phyloP scores from a whole-genome alignment of 306 rosid species.

The Neltuma alba region DNA sequence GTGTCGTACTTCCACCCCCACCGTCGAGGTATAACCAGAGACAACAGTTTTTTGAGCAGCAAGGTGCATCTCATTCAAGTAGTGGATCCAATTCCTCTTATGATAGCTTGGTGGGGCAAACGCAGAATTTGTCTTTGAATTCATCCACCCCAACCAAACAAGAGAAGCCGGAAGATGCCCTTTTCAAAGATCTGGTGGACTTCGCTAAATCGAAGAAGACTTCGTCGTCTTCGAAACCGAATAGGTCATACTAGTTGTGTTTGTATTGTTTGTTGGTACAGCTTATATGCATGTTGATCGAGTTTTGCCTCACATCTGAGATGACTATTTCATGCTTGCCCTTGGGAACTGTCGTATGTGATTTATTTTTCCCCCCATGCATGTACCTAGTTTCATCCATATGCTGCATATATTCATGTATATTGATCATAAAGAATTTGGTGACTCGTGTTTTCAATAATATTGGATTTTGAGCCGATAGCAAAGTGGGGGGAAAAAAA shows the following conservation, averaged over 20 bases:
- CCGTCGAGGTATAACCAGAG: slow-evolving; percentile 64
- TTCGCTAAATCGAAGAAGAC: slow-evolving; percentile 74
- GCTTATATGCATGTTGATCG: slow-evolving; percentile 34
- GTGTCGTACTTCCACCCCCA: slow-evolving; percentile 65
- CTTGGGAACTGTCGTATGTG: slow-evolving; percentile 38
- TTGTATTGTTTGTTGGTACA: slow-evolving; percentile 33
- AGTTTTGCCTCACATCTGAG: slow-evolving; percentile 32
- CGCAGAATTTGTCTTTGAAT: slow-evolving; percentile 61
- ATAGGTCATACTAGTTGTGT: slow-evolving; percentile 46
- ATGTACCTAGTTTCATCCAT: slow-evolving; percentile 36
- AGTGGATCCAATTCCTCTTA: slow-evolving; percentile 55
- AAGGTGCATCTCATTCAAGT: slow-evolving; percentile 38
- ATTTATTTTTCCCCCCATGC: slow-evolving; percentile 34
- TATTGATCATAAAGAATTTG: slow-evolving; percentile 29
- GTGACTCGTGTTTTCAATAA: slow-evolving; percentile 23
- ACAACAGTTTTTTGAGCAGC: slow-evolving; percentile 70
- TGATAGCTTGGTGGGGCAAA: slow-evolving; percentile 59
- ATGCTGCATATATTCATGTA: slow-evolving; percentile 48
- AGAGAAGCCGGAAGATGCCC: slow-evolving; percentile 68
- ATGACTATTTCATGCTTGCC: slow-evolving; percentile 33
- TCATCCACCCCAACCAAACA: slow-evolving; percentile 51
- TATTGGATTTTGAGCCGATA: slow-evolving; percentile 34
- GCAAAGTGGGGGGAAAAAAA: too few species aligned
- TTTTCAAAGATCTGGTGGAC: slow-evolving; percentile 76
- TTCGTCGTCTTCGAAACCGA: slow-evolving; percentile 59